A percentile compares a stretch with the other conserved stretches of the same genome.
phyloP scores from a whole-genome alignment of 164 flowering plant genomes.

The Chimonanthus praecox region DNA sequence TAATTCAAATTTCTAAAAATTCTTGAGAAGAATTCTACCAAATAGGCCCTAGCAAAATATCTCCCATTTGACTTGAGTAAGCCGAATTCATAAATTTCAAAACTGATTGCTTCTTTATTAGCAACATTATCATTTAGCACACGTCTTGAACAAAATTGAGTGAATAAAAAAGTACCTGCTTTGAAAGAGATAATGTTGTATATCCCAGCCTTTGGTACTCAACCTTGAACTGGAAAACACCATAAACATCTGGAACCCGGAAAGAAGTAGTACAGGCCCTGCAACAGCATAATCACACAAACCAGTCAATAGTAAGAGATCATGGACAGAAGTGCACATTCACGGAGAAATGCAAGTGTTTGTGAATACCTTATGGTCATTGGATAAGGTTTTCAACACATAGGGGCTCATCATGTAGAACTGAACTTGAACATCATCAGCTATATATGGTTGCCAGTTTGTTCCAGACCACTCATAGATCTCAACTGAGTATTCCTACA shows the following conservation, averaged over 20 bases:
- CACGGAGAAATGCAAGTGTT: not conserved
- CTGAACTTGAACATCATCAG: slow-evolving; percentile 93
- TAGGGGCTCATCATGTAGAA: slow-evolving; percentile 99
- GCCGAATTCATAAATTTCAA: not conserved
- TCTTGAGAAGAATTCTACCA: too few species aligned
- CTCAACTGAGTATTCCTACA: slow-evolving; percentile 86
- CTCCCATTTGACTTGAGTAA: not conserved
- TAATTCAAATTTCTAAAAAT: too few species aligned
- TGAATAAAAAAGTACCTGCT: slow-evolving; percentile 65
- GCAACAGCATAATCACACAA: slow-evolving; percentile 19
- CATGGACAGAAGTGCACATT: not conserved
- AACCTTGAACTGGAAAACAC: slow-evolving; percentile 97
- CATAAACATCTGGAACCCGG: slow-evolving; percentile 98
- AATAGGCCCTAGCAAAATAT: too few species aligned
- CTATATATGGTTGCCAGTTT: slow-evolving; percentile 88
- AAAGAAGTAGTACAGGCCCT: slow-evolving; percentile 83
- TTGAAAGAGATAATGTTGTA: slow-evolving; percentile 73
- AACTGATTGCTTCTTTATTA: not conserved
- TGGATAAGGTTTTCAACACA: slow-evolving; percentile 79
- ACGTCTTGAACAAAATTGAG: not conserved
- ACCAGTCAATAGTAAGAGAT: not conserved
- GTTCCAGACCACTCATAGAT: slow-evolving; percentile 93
- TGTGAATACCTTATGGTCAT: slow-evolving; percentile 59
- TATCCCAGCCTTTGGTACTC: slow-evolving; percentile 93
- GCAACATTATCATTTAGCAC: not conserved